phyloP scores from a whole-genome alignment of 176 grass and related monocot species.

The Puya raimondii region DNA sequence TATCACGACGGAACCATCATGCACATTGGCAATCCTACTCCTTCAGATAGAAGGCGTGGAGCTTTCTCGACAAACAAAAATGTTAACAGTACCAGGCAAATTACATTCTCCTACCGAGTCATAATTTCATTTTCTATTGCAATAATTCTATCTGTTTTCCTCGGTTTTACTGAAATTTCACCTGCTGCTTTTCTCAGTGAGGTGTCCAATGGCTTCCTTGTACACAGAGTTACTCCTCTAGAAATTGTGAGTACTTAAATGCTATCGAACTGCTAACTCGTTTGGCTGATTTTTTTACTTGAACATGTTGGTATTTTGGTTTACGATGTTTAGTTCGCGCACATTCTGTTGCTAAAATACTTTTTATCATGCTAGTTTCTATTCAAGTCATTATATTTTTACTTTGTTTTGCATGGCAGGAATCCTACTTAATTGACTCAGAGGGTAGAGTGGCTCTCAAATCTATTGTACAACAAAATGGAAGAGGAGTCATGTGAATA shows the following conservation, averaged over 20 bases:
- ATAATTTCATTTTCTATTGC: neutral
- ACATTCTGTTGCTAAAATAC: neutral
- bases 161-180: neutral
- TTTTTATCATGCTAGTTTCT: neutral
- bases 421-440: constrained; percentile 29
- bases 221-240: constrained; percentile 35
- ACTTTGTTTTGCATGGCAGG: constrained; percentile 19
- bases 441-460: constrained; percentile 19
- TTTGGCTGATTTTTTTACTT: neutral
- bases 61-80: constrained; percentile 11
- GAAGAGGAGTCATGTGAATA: constrained; percentile 27
- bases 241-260: constrained; percentile 31
- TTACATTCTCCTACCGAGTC: neutral
- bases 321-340: neutral
- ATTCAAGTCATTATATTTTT: neutral
- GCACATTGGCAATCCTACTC: constrained; percentile 28
- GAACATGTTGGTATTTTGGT: neutral
- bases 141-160: neutral
- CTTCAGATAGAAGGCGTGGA: constrained; percentile 14
- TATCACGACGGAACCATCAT: constrained; percentile 16
- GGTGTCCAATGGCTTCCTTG: constrained; percentile 27
- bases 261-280: neutral
- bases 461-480: constrained; percentile 7
- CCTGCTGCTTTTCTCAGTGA: constrained; percentile 7
- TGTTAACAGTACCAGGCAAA: constrained; percentile 3